These are phyloP conservation scores for Aegle marmelos DNA, from an alignment of 345 rosid species.

Conservation along the genomic window DNA sequence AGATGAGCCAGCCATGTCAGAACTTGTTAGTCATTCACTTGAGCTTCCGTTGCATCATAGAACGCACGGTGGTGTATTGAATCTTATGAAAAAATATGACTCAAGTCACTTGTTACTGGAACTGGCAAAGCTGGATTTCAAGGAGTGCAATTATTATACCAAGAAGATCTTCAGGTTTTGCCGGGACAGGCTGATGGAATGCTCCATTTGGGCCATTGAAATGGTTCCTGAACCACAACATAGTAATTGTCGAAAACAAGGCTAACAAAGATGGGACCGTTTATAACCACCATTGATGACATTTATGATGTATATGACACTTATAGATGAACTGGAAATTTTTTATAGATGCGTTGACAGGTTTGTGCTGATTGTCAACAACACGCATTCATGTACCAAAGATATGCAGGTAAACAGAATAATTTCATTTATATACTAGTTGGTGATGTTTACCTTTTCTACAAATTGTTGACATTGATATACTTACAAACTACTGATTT, in stretches of 20 bases:
- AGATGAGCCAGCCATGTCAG: not conserved
- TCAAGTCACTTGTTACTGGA: conserved; percentile 21
- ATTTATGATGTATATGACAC: conserved; percentile 47
- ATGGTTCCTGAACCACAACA: conserved; percentile 27
- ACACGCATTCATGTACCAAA: too few relatives aligned
- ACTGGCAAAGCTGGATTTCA: conserved; percentile 42
- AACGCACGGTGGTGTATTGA: conserved; percentile 37
- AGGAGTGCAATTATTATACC: conserved; percentile 34
- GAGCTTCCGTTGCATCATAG: conserved; percentile 38
- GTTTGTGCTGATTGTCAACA: conserved; percentile 4
- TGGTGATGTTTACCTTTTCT: too few relatives aligned
- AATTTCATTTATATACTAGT: too few relatives aligned
- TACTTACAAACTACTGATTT: too few relatives aligned
- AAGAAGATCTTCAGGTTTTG: conserved; percentile 28
- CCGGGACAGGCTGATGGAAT: conserved; percentile 39
- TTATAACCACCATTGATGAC: conserved; percentile 42
- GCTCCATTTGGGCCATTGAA: conserved; percentile 44
- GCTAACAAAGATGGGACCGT: conserved; percentile 33
- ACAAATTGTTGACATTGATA: too few relatives aligned
- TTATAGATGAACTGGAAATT: conserved; percentile 35
- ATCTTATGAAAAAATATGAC: conserved; percentile 9
- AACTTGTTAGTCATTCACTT: conserved; percentile 28
- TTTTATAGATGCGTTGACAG: conserved; percentile 41
- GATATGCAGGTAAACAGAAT: too few relatives aligned
- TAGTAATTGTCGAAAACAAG: conserved; percentile 18